Evolutionary conservation across 129 eudicot species (phyloP), one percentile per base, ranked within the genome.

Genomic region (Escallonia herrerae): DNA sequence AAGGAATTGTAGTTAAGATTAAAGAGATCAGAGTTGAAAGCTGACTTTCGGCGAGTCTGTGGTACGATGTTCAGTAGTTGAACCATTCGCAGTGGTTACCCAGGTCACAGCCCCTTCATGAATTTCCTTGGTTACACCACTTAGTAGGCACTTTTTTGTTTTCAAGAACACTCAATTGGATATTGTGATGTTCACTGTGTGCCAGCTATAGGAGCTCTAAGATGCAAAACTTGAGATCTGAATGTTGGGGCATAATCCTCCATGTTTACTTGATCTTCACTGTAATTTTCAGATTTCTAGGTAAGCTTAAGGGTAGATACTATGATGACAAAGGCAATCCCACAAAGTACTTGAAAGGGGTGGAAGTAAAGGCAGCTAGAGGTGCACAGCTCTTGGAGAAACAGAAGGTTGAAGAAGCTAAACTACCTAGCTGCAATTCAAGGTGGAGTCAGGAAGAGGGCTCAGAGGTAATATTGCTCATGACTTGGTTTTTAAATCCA

Each of bases 371-470:
- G 84, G 96, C 98, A 14, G 91, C 91, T 15, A 77, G 96, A 82
- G 96, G 98, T 33, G 89, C 95, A 41, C 98, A 88, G 60, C 73
- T 93, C 15, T 69, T 88, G 78, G 96, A 88, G 81, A 93, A 93
- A 62, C 96, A 85, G 77, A 88, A 88, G 79, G 70, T 45, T 33
- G 96, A 93, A 83, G 98, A 93, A 82, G 95, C 84, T 12, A 86
- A 86, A 74, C 40, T 88, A 14, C 84, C 90, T 40, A 75, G 85
- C 81, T 93, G 96, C 76, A 93, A 93, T 70, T 93, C 96, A 61
- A 93, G 73, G 65, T 93, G 96, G 96, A 93, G 95, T 70, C 91
- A 93, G 64, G 86, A 88, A n/a, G 96, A 88, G 59, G 98, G 98
- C 47, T 90, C 91, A 5, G 98, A 93, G 95, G 97, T 90, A 81